A percentile compares a stretch with the other conserved stretches of the same genome.
These are phyloP conservation scores for Ceratobasidium sp. DNA, from an alignment of 1,284 basidiomycete species.

Conservation along the genomic window DNA sequence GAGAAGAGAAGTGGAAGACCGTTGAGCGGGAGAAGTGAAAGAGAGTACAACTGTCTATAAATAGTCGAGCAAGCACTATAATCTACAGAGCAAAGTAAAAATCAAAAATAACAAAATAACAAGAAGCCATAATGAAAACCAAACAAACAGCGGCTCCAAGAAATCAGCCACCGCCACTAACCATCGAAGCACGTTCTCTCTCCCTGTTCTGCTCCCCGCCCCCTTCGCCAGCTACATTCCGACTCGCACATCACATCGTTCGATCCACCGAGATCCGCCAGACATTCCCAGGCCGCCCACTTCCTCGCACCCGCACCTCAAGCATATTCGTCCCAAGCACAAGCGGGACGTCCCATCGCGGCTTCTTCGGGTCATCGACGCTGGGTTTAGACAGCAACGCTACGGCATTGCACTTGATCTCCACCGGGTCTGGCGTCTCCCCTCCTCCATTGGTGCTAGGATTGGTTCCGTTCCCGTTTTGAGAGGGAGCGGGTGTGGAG, in stretches of 20 bases:
- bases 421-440: constrained; percentile 28
- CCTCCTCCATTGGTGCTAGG: background rate
- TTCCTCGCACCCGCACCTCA: constrained; percentile 39
- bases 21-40: no score
- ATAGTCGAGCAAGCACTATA: constrained; percentile 1
- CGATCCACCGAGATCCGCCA: constrained; percentile 36
- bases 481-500: background rate
- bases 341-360: constrained; percentile 41
- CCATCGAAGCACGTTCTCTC: no score
- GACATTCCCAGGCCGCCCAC: constrained; percentile 20
- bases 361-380: background rate
- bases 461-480: constrained; percentile 1
- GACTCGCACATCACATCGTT: background rate
- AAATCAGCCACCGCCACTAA: background rate
- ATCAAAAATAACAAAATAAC: constrained; percentile 1
- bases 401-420: constrained; percentile 25
- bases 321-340: constrained; percentile 30
- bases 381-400: constrained; percentile 13
- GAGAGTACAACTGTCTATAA: no score
- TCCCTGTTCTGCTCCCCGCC: background rate
- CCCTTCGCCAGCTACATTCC: no score
- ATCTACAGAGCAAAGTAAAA: background rate
- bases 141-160: background rate
- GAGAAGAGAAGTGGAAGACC: no score
- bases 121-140: background rate